A percentile compares a stretch with the other conserved stretches of the same genome.
phyloP scores from a whole-genome alignment of 2,329 filamentous ascomycete species.

The Colletotrichum sp. region DNA sequence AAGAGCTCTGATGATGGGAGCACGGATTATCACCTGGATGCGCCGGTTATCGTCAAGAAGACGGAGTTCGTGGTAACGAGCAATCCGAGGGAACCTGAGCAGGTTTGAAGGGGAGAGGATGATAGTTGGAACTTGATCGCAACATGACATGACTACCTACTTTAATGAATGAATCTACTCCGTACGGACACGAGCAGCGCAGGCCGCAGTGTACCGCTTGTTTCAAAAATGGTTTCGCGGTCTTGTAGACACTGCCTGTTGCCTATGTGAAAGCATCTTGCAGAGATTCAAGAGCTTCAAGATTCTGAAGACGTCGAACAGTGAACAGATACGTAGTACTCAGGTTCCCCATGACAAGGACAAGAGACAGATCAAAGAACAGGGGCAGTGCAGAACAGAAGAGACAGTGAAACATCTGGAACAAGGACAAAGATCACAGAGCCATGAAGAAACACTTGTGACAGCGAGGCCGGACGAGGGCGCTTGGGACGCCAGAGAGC shows the following conservation, averaged over 20 bases:
- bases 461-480: neutral
- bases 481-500: neutral
- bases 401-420: neutral
- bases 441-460: neutral
- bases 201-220: neutral
- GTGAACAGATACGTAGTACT: neutral
- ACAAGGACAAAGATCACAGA: neutral
- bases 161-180: neutral
- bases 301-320: neutral
- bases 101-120: neutral
- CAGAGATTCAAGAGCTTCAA: neutral
- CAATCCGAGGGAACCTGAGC: neutral
- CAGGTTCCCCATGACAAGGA: neutral
- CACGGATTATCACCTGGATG: conserved; percentile 1
- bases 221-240: neutral
- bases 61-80: conserved; percentile 19
- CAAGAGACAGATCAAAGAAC: neutral
- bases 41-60: conserved; percentile 12
- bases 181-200: neutral
- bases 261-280: neutral
- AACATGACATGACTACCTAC: neutral
- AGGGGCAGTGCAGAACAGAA: neutral
- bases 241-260: neutral
- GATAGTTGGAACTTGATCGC: neutral
- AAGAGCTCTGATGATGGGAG: conserved; percentile 9